These are phyloP conservation scores for Fallopia convolvulus DNA, from an alignment of 148 eudicot genomes.

Conservation along the genomic window DNA sequence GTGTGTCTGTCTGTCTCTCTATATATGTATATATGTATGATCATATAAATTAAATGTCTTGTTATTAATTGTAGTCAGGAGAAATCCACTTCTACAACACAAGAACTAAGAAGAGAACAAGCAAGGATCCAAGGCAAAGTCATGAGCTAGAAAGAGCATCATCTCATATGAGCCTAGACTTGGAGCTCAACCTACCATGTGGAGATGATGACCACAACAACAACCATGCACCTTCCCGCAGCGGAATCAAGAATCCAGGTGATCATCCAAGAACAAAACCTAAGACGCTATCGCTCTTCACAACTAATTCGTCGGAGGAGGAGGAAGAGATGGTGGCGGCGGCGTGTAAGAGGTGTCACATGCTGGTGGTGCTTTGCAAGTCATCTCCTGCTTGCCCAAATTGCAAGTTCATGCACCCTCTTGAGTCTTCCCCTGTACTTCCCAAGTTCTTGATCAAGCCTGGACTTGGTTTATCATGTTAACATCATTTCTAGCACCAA, in stretches of 20 bases:
- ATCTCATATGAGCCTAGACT: slow-evolving; percentile 73
- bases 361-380: slow-evolving; percentile 87
- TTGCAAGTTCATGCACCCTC: slow-evolving; percentile 83
- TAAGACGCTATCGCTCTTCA: neutral
- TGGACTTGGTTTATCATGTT: slow-evolving; percentile 52
- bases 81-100: slow-evolving; percentile 71
- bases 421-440: slow-evolving; percentile 27
- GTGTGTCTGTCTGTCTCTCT: neutral
- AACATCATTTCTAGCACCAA: neutral
- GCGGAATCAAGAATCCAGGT: too few relatives aligned
- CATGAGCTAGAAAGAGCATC: slow-evolving; percentile 20
- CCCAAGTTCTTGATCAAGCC: slow-evolving; percentile 29
- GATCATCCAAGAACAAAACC: neutral
- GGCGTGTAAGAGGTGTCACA: slow-evolving; percentile 78
- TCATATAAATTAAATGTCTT: neutral
- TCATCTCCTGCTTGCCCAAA: slow-evolving; percentile 82
- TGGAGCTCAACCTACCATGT: slow-evolving; percentile 77
- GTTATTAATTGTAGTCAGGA: neutral
- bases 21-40: neutral
- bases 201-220: slow-evolving; percentile 15
- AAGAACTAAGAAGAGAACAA: slow-evolving; percentile 62
- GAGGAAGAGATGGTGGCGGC: slow-evolving; percentile 65
- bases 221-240: neutral
- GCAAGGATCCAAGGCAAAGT: slow-evolving; percentile 50
- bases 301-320: slow-evolving; percentile 15